phyloP scores from a whole-genome alignment of 2,329 filamentous ascomycete genomes.

The Clonostachys sp. region DNA sequence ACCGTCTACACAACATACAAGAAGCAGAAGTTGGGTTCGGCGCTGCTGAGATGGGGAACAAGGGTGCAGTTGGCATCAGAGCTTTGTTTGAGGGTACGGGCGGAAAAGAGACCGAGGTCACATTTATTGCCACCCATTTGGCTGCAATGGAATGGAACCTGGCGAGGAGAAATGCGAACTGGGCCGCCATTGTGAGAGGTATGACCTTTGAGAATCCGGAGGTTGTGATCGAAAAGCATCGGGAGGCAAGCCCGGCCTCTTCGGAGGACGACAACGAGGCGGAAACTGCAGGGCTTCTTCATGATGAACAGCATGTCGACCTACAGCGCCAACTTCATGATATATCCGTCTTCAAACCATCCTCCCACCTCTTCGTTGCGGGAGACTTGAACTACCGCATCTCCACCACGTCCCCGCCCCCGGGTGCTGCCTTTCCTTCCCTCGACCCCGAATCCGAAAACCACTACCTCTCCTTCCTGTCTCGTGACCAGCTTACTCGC shows the following conservation, averaged over 20 bases:
- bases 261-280: slow-evolving; percentile 17
- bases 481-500: slow-evolving; percentile 71
- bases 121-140: slow-evolving; percentile 84
- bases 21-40: slow-evolving; percentile 84
- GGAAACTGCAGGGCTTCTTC: slow-evolving; percentile 20
- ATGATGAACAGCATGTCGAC: slow-evolving; percentile 22
- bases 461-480: slow-evolving; percentile 64
- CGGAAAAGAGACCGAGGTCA: slow-evolving; percentile 84
- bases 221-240: slow-evolving; percentile 21
- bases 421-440: slow-evolving; percentile 59
- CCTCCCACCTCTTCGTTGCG: slow-evolving; percentile 75
- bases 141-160: slow-evolving; percentile 82
- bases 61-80: slow-evolving; percentile 81
- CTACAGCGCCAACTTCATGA: slow-evolving; percentile 44
- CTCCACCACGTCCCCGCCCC: slow-evolving; percentile 57
- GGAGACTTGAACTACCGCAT: slow-evolving; percentile 97
- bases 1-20: slow-evolving; percentile 60
- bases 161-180: slow-evolving; percentile 76
- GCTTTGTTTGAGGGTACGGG: slow-evolving; percentile 64
- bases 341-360: slow-evolving; percentile 68
- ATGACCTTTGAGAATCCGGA: slow-evolving; percentile 67
- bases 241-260: slow-evolving; percentile 4
- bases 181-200: slow-evolving; percentile 76
- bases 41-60: slow-evolving; percentile 86
- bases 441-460: slow-evolving; percentile 46